These are phyloP conservation scores for Mollisia scopiformis DNA, from an alignment of 2,329 filamentous ascomycete species.

Conservation along the genomic window DNA sequence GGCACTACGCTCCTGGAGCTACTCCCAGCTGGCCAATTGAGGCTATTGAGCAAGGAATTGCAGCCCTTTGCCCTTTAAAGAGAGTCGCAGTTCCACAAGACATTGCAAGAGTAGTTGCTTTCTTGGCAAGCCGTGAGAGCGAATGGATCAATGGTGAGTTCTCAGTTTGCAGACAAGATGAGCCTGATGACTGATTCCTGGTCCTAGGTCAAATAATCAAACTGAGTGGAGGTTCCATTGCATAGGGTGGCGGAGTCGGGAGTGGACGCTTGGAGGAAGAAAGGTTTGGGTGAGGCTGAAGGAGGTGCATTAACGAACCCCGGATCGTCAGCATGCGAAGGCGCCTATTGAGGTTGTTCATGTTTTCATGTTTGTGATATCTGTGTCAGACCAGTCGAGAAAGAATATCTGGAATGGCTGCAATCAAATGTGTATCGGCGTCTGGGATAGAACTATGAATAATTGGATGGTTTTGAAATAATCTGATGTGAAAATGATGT, in stretches of 20 bases:
- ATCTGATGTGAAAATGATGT: not conserved
- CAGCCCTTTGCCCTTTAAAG: conserved; percentile 59
- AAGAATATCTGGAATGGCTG: not conserved
- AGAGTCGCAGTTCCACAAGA: conserved; percentile 61
- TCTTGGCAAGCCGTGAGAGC: conserved; percentile 56
- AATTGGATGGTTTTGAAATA: not conserved
- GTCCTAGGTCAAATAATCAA: conserved; percentile 30
- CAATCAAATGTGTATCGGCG: not conserved
- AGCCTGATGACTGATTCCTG: not conserved
- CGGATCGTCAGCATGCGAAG: not conserved
- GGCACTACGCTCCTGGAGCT: conserved; percentile 62
- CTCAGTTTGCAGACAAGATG: conserved; percentile 29
- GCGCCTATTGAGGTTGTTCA: not conserved
- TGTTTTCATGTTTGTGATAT: not conserved
- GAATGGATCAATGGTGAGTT: conserved; percentile 65
- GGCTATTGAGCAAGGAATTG: conserved; percentile 55
- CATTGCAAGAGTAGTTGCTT: conserved; percentile 45
- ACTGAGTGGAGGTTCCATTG: conserved; percentile 28
- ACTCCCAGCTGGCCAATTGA: conserved; percentile 55
- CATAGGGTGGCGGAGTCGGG: conserved; percentile 4
- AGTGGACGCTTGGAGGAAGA: not conserved
- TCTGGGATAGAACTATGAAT: not conserved
- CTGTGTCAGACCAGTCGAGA: not conserved
- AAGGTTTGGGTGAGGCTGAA: not conserved
- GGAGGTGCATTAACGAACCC: not conserved